Conservation (phyloP, 2,329 filamentous ascomycete genomes). For the Monosporascus sp. region DNA sequence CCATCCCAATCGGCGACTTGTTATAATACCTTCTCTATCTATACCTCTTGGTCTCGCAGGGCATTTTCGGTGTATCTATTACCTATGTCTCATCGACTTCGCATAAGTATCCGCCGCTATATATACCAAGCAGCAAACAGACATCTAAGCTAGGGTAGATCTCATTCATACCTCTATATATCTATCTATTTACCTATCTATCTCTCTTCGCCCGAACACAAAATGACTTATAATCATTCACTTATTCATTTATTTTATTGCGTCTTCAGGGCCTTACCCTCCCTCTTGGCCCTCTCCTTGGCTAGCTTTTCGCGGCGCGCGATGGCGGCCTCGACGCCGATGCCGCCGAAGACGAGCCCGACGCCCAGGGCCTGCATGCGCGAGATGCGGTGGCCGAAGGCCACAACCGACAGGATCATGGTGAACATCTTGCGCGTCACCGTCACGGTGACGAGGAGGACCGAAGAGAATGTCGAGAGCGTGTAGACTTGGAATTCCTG, state of each 20-base stretch:
- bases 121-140: too few species aligned
- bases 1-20: too few species aligned
- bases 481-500: constrained; percentile 64
- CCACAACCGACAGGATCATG: constrained; percentile 93
- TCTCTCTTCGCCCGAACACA: neutral
- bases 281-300: constrained; percentile 62
- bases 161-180: too few species aligned
- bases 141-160: too few species aligned
- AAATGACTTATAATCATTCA: too few species aligned
- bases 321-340: constrained; percentile 83
- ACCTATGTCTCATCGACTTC: too few species aligned
- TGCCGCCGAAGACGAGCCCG: constrained; percentile 86
- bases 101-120: too few species aligned
- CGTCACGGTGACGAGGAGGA: constrained; percentile 91
- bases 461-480: constrained; percentile 81
- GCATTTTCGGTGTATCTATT: too few species aligned
- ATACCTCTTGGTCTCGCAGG: too few species aligned
- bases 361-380: constrained; percentile 94
- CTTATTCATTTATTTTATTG: too few species aligned
- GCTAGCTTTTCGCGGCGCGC: constrained; percentile 75
- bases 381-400: constrained; percentile 83
- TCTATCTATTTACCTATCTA: neutral
- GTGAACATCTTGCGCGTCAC: constrained; percentile 99
- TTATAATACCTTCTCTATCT: too few species aligned
- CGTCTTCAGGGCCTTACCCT: constrained; percentile 24